Evolutionary conservation across 371 early-diverging fungal genomes (phyloP).

Genomic region (Actinomortierella wolfii): DNA sequence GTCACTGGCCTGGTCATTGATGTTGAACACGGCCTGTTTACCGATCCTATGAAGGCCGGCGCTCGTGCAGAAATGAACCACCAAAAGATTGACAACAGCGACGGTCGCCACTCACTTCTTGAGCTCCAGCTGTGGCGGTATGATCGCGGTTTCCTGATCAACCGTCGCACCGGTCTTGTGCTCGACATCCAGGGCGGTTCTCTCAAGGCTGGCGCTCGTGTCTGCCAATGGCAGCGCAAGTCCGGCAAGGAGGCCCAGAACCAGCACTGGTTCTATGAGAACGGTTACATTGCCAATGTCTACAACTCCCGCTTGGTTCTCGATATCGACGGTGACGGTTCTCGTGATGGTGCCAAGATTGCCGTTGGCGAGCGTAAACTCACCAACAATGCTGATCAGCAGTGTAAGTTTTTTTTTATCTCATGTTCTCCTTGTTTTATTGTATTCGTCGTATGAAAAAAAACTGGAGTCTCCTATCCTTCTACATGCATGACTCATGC

Average conservation of each 20-base stretch:
- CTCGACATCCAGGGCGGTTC: constrained; percentile 64
- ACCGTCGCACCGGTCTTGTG: constrained; percentile 60
- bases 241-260: constrained; percentile 39
- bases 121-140: constrained; percentile 63
- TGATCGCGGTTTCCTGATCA: constrained; percentile 58
- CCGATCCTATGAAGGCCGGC: constrained; percentile 48
- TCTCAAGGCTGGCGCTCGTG: constrained; percentile 32
- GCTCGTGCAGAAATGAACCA: constrained; percentile 45
- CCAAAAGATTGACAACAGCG: constrained; percentile 46
- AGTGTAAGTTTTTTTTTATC: constrained; percentile 21
- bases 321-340: constrained; percentile 39
- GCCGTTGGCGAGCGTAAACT: constrained; percentile 42
- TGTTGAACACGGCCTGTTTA: constrained; percentile 46
- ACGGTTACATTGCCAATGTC: constrained; percentile 44
- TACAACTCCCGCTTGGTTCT: constrained; percentile 43
- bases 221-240: constrained; percentile 44
- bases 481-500: too few relatives aligned
- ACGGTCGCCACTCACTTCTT: constrained; percentile 48
- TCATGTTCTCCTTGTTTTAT: not conserved
- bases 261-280: constrained; percentile 46
- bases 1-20: constrained; percentile 52
- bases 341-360: constrained; percentile 47
- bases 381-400: constrained; percentile 27
- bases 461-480: not conserved
- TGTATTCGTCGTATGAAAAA: not conserved